Conservation (phyloP, 129 eudicot species). For the Oenanthe sinensis region DNA sequence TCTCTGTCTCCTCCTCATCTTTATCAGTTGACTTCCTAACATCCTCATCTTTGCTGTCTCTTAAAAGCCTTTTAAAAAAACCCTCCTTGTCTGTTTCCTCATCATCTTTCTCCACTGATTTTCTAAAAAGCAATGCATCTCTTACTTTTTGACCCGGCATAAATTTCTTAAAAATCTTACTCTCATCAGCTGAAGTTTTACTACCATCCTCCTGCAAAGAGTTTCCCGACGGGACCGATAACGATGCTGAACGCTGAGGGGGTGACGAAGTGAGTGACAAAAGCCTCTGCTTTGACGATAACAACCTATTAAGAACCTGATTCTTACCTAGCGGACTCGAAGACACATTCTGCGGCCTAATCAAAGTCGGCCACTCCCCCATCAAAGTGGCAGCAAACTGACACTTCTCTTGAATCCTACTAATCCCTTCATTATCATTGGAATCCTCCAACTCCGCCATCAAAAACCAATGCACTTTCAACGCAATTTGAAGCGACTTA, state of each 20-base stretch:
- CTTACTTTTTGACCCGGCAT: conserved; percentile 85
- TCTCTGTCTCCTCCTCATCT: conserved; percentile 62
- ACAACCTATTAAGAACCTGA: conserved; percentile 64
- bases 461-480: conserved; percentile 93
- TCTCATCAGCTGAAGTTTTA: conserved; percentile 64
- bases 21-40: conserved; percentile 44
- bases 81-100: conserved; percentile 76
- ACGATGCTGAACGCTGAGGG: conserved; percentile 56
- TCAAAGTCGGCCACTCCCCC: conserved; percentile 94
- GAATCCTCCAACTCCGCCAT: conserved; percentile 98
- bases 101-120: conserved; percentile 58
- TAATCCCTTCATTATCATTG: conserved; percentile 92
- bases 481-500: conserved; percentile 70
- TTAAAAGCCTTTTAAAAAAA: conserved; percentile 49
- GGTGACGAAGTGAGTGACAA: conserved; percentile 79
- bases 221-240: conserved; percentile 24
- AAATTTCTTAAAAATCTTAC: conserved; percentile 72
- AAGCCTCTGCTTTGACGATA: conserved; percentile 70
- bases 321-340: conserved; percentile 55
- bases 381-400: conserved; percentile 90
- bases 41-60: conserved; percentile 50
- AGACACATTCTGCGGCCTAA: conserved; percentile 48
- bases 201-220: conserved; percentile 57
- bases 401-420: conserved; percentile 96
- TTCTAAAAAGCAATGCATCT: conserved; percentile 77